phyloP scores from a whole-genome alignment of 2,329 filamentous ascomycete species.

The Cladosporium sphaerospermum region DNA sequence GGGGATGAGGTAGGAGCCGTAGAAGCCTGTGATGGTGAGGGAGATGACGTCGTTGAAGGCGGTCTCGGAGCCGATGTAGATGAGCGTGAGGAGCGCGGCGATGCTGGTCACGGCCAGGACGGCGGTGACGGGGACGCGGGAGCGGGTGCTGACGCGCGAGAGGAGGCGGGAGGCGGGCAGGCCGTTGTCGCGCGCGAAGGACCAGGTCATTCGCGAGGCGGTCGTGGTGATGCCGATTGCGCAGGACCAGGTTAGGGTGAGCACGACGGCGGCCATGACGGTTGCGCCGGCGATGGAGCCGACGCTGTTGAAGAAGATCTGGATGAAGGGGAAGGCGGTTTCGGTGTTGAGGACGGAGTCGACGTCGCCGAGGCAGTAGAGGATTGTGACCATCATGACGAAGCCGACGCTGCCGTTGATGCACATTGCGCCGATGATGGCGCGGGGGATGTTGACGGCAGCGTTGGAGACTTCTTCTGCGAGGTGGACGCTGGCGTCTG shows the following conservation, averaged over 20 bases:
- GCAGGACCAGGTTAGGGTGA: constrained; percentile 29
- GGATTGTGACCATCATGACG: constrained; percentile 38
- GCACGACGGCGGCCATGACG: constrained; percentile 42
- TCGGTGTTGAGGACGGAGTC: constrained; percentile 35
- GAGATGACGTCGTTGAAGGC: constrained; percentile 44
- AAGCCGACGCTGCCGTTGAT: constrained; percentile 46
- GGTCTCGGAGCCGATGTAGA: constrained; percentile 37
- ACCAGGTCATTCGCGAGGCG: constrained; percentile 36
- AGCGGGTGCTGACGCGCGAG: constrained; percentile 23
- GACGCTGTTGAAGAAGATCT: constrained; percentile 45
- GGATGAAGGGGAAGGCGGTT: constrained; percentile 46
- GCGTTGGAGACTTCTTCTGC: constrained; percentile 48
- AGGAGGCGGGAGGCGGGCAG: constrained; percentile 36
- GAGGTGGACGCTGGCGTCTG: constrained; percentile 42
- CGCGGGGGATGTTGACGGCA: constrained; percentile 41
- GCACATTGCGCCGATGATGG: constrained; percentile 43
- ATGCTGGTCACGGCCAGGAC: constrained; percentile 48
- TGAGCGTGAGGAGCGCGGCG: constrained; percentile 38
- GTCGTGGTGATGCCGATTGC: constrained; percentile 35
- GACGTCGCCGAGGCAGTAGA: constrained; percentile 40
- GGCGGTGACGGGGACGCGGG: constrained; percentile 26
- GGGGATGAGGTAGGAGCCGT: constrained; percentile 39
- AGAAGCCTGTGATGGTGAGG: constrained; percentile 39
- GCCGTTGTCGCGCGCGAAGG: constrained; percentile 38
- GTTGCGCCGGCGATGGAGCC: constrained; percentile 38